Percentiles rank a stretch among this genome's conserved stretches.
phyloP scores from a whole-genome alignment of 108 stramenopile species.

The Stephanodiscus triporus region DNA sequence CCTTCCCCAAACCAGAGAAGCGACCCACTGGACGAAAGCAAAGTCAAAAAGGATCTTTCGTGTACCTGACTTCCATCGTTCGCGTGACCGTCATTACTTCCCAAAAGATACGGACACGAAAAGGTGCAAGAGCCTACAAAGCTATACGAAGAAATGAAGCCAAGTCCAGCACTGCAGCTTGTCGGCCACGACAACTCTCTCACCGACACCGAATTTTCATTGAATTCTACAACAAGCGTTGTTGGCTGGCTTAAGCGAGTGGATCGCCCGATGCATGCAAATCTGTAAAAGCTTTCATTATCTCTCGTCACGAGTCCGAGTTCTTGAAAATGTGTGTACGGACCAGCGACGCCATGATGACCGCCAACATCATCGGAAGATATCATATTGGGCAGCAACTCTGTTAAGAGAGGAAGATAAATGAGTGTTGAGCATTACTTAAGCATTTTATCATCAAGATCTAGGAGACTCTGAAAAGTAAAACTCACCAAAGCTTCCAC shows the following conservation, averaged over 20 bases:
- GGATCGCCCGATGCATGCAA: constrained; percentile 61
- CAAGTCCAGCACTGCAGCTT: constrained; percentile 37
- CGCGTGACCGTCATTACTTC: constrained; percentile 28
- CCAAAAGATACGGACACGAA: constrained; percentile 45
- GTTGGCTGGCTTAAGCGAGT: constrained; percentile 53
- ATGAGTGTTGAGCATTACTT: too few species aligned
- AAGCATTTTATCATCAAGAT: not conserved
- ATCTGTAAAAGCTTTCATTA: constrained; percentile 53
- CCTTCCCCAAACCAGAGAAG: constrained; percentile 69
- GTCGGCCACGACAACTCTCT: constrained; percentile 62
- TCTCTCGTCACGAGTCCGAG: constrained; percentile 53
- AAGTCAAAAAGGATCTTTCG: constrained; percentile 60
- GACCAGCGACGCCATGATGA: constrained; percentile 49
- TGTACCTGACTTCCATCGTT: constrained; percentile 19
- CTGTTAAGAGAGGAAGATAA: not conserved
- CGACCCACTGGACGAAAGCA: constrained; percentile 60
- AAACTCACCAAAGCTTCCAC: constrained; percentile 56
- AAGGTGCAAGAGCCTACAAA: constrained; percentile 69
- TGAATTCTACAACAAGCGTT: constrained; percentile 70
- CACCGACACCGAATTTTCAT: constrained; percentile 52
- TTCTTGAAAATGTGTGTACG: constrained; percentile 69
- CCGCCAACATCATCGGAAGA: constrained; percentile 47
- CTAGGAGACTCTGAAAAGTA: not conserved
- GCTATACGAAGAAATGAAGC: constrained; percentile 46
- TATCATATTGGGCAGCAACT: constrained; percentile 66